Percentiles rank a stretch among this genome's conserved stretches.
Conservation (phyloP, 305 asterid genomes). For the Fraxinus greggii region DNA sequence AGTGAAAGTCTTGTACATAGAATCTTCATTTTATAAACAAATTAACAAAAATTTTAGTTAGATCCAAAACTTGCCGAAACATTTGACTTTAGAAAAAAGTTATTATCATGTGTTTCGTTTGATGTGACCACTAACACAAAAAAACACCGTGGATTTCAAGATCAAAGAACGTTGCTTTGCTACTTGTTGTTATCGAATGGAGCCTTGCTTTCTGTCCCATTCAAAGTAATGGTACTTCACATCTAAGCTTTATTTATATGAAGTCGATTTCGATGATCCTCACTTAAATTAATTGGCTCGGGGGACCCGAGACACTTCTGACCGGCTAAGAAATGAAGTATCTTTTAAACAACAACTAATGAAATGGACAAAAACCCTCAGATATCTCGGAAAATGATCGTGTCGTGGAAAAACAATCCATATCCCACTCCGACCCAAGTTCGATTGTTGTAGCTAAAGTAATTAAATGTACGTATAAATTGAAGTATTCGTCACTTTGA, state of each 20-base stretch:
- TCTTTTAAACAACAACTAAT: no score
- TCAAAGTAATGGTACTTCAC: neutral
- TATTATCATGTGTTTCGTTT: neutral
- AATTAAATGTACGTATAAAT: no score
- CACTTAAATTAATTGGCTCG: neutral
- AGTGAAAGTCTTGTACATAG: neutral
- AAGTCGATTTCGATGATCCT: neutral
- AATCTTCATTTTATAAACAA: neutral
- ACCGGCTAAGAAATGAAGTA: no score
- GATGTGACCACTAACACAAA: conserved; percentile 14
- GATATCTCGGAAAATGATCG: neutral
- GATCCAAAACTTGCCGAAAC: conserved; percentile 15
- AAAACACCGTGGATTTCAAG: neutral
- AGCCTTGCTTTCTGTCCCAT: neutral
- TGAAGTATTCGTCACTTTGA: neutral
- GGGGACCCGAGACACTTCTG: neutral
- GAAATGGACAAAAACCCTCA: neutral
- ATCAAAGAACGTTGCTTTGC: neutral
- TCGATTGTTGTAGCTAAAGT: no score
- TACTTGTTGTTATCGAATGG: conserved; percentile 3
- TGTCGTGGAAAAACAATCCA: no score
- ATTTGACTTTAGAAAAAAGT: conserved; percentile 10
- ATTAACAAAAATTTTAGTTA: neutral
- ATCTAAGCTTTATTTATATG: no score
- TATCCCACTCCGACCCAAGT: no score